These are phyloP conservation scores for Theileria parva DNA, from an alignment of 169 alveolate species.

Conservation along the genomic window DNA sequence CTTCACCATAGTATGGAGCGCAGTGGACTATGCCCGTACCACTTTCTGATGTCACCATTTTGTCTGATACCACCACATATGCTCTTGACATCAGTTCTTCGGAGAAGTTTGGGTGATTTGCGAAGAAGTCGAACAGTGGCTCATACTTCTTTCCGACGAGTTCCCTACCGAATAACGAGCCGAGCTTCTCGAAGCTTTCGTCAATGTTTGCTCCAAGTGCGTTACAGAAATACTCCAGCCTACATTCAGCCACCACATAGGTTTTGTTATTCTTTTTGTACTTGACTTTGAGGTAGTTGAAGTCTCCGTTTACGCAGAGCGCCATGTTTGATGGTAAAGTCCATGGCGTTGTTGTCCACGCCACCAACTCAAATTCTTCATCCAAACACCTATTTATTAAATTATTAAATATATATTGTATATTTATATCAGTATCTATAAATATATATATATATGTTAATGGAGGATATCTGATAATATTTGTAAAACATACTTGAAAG, in stretches of 20 bases:
- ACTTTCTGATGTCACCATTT: slow-evolving; percentile 91
- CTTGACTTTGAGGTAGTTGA: slow-evolving; percentile 85
- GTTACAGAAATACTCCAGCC: slow-evolving; percentile 76
- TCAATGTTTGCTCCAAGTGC: slow-evolving; percentile 63
- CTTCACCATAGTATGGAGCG: slow-evolving; percentile 98
- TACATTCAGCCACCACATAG: slow-evolving; percentile 87
- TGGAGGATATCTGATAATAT: neutral
- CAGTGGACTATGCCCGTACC: slow-evolving; percentile 97
- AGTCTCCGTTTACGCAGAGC: slow-evolving; percentile 90
- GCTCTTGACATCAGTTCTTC: slow-evolving; percentile 68
- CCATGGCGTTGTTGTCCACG: slow-evolving; percentile 99
- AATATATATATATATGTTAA: too few species aligned
- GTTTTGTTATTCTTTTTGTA: slow-evolving; percentile 71
- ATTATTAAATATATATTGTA: neutral
- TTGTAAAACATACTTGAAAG: slow-evolving; percentile 76
- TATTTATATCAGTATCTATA: neutral
- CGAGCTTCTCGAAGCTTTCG: slow-evolving; percentile 71
- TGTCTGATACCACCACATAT: slow-evolving; percentile 83
- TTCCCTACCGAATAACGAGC: slow-evolving; percentile 82
- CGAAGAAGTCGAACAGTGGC: slow-evolving; percentile 86
- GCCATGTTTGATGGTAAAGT: slow-evolving; percentile 98
- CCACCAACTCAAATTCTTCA: slow-evolving; percentile 80
- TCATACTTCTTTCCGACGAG: slow-evolving; percentile 85
- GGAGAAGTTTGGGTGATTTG: slow-evolving; percentile 70
- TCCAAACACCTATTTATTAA: slow-evolving; percentile 26